A percentile compares a stretch with the other conserved stretches of the same genome.
These are phyloP conservation scores for Cladosporium colombiae DNA, from an alignment of 2,329 filamentous ascomycete genomes.

Conservation along the genomic window DNA sequence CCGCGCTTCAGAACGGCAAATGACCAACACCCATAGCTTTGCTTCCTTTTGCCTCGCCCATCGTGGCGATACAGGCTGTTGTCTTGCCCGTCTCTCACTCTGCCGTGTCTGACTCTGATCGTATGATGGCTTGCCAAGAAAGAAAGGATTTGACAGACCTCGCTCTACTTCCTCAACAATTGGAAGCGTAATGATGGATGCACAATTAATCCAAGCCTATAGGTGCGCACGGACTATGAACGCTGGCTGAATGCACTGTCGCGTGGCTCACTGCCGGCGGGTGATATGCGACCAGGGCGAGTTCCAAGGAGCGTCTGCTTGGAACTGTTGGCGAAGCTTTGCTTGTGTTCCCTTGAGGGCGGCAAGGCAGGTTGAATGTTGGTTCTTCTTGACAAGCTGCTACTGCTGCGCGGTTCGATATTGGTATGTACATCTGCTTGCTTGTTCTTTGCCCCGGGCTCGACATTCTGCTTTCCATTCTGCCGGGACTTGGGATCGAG, in stretches of 20 bases:
- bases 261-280: conserved; percentile 1
- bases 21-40: neutral
- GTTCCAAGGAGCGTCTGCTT: neutral
- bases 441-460: neutral
- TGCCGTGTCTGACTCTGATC: neutral
- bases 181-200: neutral
- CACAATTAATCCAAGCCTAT: neutral
- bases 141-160: neutral
- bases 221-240: neutral
- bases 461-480: neutral
- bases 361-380: neutral
- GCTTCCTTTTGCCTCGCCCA: neutral
- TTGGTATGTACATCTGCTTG: neutral
- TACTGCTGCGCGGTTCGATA: neutral
- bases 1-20: neutral
- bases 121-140: neutral
- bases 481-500: neutral
- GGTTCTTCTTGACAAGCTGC: neutral
- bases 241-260: neutral
- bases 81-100: neutral
- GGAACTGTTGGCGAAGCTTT: conserved; percentile 2
- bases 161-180: neutral
- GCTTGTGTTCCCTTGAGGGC: conserved; percentile 1
- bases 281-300: conserved; percentile 4
- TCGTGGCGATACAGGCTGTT: neutral